Evolutionary conservation across 2,329 filamentous ascomycete species (phyloP), one percentile per base, ranked within the genome.

Genomic region (Fusarium subtropicale): DNA sequence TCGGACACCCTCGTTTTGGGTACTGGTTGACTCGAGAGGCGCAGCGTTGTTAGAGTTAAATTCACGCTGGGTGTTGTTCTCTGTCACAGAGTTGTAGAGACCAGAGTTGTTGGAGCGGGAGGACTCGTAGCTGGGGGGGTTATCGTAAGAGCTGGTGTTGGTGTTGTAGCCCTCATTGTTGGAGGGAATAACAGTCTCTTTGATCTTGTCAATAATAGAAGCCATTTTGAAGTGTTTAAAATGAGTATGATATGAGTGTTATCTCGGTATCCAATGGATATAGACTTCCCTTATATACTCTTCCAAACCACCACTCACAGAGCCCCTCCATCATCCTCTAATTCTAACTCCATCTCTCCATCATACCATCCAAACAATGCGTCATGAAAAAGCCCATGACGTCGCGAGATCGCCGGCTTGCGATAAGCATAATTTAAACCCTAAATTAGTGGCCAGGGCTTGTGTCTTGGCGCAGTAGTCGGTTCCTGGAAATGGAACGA

Each of bases 341-440:
- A 58, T 31, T 31, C 22, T 12, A 16, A 28, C 22, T 5, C 26
- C 13, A 26, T 36, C 22, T 50, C 47, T 31, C 47, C 26, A 33
- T 45, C 31, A 22, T 38, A 39, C 3, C 24, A n/a, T 45, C 36
- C 26, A n/a, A 31, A 22, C 8, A 30, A 55, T 63, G 64, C 68
- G 68, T 71, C 68, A 71, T 71, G 55, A 30, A 30, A 47, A 59
- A 33, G 15, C 15, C 16, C 46, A 69, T 71, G 68, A 71, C 68
- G 68, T 71, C 54, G 68, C 66, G 10, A 18, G 58, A 67, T 64
- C 65, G 58, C 31, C 52, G n/a, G 16, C 16, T 48, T 13, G 44
- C 52, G 68, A 71, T 71, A 71, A 71, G 68, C 68, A 71, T 71
- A 71, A 31, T 41, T 63, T 46, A 15, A 55, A 69, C 56, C 53